phyloP scores from a whole-genome alignment of 2,329 filamentous ascomycete species.

The Cordyceps farinosa region DNA sequence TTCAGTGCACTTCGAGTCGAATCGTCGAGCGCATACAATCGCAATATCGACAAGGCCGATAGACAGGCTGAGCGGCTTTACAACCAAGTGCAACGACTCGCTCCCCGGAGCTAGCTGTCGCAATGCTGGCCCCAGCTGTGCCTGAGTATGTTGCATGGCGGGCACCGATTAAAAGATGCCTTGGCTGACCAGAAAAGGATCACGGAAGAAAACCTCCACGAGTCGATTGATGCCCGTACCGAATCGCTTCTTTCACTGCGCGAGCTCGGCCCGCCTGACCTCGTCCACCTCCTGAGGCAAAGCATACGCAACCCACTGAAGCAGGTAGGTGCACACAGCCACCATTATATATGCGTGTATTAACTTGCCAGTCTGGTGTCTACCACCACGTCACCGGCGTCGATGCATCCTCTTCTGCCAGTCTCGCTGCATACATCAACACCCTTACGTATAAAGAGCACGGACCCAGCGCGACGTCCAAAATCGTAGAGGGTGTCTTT shows the following conservation, averaged over 20 bases:
- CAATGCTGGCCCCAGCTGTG: constrained; percentile 71
- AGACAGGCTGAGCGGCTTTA: background rate
- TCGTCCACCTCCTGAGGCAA: constrained; percentile 89
- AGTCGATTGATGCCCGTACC: constrained; percentile 87
- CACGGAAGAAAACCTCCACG: constrained; percentile 87
- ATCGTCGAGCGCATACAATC: background rate
- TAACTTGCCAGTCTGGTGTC: constrained; percentile 65
- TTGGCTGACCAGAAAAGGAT: constrained; percentile 54
- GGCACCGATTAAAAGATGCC: constrained; percentile 18
- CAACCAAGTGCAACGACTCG: constrained; percentile 20
- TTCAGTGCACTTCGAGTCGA: background rate
- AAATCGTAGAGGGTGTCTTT: constrained; percentile 91
- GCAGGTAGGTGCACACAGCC: constrained; percentile 40
- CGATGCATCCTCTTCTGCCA: constrained; percentile 95
- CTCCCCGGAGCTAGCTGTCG: constrained; percentile 29
- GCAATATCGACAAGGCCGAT: background rate
- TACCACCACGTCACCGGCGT: constrained; percentile 98
- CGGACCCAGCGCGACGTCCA: constrained; percentile 66
- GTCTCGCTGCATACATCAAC: constrained; percentile 96
- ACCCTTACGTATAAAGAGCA: constrained; percentile 88
- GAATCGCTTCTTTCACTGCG: constrained; percentile 81
- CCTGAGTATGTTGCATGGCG: constrained; percentile 58
- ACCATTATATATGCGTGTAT: background rate
- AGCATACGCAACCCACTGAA: constrained; percentile 54
- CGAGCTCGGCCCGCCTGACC: constrained; percentile 91